Evolutionary conservation across 192 early-diverging fungal species (phyloP), one percentile per base, ranked within the genome.

Genomic region (Chytriomyces sp.): DNA sequence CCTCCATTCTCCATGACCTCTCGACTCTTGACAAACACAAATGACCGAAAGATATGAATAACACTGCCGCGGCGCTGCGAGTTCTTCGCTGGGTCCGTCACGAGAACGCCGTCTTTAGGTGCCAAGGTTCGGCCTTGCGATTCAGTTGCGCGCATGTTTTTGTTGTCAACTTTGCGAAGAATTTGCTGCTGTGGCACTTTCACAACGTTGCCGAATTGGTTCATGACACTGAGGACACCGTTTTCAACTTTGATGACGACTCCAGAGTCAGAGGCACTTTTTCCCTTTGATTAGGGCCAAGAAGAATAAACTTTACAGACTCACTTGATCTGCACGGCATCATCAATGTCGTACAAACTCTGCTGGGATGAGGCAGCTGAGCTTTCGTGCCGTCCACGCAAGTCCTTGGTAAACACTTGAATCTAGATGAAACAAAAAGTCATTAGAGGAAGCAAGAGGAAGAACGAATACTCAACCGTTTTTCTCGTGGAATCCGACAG

Each of bases 401-500:
- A 73, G 78, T 98, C 94, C 68, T 93, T 93, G 5, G 93, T 81
- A 75, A 99, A 93, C 38, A 97, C 95, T 52, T 90, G 87, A 52
- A 98, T 86, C 81, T 84, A 58, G 12, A 28, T n/a, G 32, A 58
- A 36, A 68, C 39, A 64, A 54, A 8, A 37, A 56, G 22, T 53
- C 6, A 66, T 19, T 49, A 37, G n/a, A 25, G 19, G 19, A 12
- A 6, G 7, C 60, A 33, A 39, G 34, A 62, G 36, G 36, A 62
- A 33, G 30, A 53, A 53, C 28, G 55, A 59, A 69, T 12, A 75
- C 55, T 62, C 58, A 64, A 75, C 68, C 41, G 65, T 55, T 55
- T 74, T 74, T 10, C 75, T 28, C 0, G 85, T 87, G 22, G 90
- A 76, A 74, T 93, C 92, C 7, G 90, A 89, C 31, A 93, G 77